Base-by-base conservation (phyloP, 2,329 filamentous ascomycete genomes). In the Alternaria tenuissima region DNA sequence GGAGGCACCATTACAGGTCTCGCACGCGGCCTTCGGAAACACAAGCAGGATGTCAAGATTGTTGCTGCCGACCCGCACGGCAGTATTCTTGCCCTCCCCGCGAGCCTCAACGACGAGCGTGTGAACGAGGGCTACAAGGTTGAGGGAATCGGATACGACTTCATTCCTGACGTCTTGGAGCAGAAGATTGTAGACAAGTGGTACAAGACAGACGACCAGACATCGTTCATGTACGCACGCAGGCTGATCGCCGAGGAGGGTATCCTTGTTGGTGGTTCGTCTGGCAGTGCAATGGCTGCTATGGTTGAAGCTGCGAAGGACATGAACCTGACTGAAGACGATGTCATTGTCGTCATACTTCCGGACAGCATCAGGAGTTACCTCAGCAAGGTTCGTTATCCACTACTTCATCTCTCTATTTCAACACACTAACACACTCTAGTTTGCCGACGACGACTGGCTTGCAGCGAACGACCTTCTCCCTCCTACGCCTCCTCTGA, bases 401-500 rank as follows among this genome's bases (percentile, higher is more conserved):
- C 22, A 12, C 32, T 18, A 32, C 24, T n/a, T 41, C 12, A 8
- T 47, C 44, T 24, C 46, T 30, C 22, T 32, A 28, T 20, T 38
- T 5, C 42, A 12, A 0, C 20, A 55, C 57, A 49, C 70, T 75
- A 57, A 75, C 62, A 22, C 12, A 5, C 2, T 6, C 59, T 54
- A 86, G 87, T 99, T 99, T 77, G 93, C 93, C 67, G 95, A 99
- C 77, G 96, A 99, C 76, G 95, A 98, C 83, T 99, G 95, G 96
- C 89, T 99, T 57, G 94, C 93, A 12, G 95, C 95, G 65, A 99
- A 99, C 81, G 91, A 94, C 77, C 91, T 99, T 24, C 86, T 98
- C 26, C 88, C 92, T 39, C 85, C 81, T 65, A 87, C 83, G 53
- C 86, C 82, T 62, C 83, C 76, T 51, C 44, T 63, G 3, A 64